phyloP scores from a whole-genome alignment of 2,329 filamentous ascomycete species.

The Septoria linicola region DNA sequence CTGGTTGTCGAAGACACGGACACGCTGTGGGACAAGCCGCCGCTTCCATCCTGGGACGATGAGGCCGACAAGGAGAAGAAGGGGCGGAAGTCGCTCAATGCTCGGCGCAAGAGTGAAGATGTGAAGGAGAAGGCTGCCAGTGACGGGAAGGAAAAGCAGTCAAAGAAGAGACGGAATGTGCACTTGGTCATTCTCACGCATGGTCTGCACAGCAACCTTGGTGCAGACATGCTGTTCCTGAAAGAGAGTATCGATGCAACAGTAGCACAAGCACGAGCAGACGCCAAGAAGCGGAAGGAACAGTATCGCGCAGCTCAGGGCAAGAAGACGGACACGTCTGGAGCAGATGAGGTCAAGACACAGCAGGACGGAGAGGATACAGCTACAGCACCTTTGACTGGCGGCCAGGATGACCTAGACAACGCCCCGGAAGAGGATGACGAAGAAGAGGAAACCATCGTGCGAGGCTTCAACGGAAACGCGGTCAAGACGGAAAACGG shows the following conservation, averaged over 20 bases:
- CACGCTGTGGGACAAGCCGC: conserved; percentile 88
- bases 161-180: conserved; percentile 69
- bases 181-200: conserved; percentile 93
- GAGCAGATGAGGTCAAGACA: conserved; percentile 15
- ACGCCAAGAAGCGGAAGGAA: conserved; percentile 61
- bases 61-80: conserved; percentile 29
- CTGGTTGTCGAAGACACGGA: conserved; percentile 84
- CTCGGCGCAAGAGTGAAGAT: conserved; percentile 21
- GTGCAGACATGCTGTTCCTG: conserved; percentile 92
- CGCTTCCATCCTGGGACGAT: conserved; percentile 65
- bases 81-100: conserved; percentile 25
- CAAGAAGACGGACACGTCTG: conserved; percentile 16
- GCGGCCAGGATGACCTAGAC: conserved; percentile 50
- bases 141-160: conserved; percentile 28
- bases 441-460: conserved; percentile 75
- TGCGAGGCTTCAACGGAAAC: conserved; percentile 86
- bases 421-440: conserved; percentile 52
- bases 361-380: conserved; percentile 19
- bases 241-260: conserved; percentile 95
- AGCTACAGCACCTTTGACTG: conserved; percentile 49
- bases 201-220: conserved; percentile 91
- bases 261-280: conserved; percentile 69
- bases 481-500: conserved; percentile 88
- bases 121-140: conserved; percentile 16
- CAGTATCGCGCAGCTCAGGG: conserved; percentile 22